phyloP scores from a whole-genome alignment of 2,329 filamentous ascomycete species.

The Xylaria sp. region DNA sequence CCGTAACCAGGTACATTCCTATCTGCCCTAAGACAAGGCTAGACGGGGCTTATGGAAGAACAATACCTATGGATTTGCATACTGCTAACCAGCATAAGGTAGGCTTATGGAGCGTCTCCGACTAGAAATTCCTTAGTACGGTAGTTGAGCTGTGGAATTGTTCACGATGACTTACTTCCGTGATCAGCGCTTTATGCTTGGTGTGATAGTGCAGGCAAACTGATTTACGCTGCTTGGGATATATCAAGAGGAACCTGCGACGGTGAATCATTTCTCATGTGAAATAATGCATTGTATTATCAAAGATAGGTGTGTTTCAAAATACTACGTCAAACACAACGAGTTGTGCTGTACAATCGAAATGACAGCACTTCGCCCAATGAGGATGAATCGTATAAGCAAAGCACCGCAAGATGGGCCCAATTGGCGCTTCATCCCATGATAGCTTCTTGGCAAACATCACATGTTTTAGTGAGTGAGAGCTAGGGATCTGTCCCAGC shows the following conservation, averaged over 20 bases:
- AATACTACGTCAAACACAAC: background rate
- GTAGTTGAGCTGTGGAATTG: background rate
- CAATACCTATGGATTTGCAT: background rate
- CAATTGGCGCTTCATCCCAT: background rate
- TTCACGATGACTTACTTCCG: background rate
- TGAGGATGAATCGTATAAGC: background rate
- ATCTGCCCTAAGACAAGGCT: conserved; percentile 1
- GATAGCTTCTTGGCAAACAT: background rate
- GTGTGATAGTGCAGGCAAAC: background rate
- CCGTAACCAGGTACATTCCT: background rate
- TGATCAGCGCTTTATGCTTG: background rate
- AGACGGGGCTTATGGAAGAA: background rate
- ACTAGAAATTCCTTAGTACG: too few species aligned
- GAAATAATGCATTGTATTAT: background rate
- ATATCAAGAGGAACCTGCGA: background rate
- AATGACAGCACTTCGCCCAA: background rate
- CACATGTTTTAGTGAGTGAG: background rate
- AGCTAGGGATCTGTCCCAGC: background rate
- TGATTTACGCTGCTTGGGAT: background rate
- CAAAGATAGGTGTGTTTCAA: conserved; percentile 5
- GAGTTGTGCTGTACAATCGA: background rate
- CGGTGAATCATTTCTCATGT: background rate
- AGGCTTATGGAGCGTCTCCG: too few species aligned
- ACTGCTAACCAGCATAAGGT: background rate
- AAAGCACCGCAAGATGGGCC: background rate